These are phyloP conservation scores for Moricandia moricandioides DNA, from an alignment of 345 rosid species.

Conservation along the genomic window DNA sequence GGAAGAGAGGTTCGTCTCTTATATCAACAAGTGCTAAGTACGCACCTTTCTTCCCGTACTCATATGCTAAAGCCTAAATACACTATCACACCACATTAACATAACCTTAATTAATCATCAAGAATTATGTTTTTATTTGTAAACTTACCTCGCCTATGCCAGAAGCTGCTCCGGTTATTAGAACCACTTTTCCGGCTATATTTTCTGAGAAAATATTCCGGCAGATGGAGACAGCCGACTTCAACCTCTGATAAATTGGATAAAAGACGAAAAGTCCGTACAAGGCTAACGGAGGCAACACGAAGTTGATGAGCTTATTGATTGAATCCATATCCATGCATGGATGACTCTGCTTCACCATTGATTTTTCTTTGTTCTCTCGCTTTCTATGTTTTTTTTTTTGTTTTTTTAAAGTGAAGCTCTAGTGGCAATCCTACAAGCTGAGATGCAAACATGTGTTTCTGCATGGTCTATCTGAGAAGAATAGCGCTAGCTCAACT, in stretches of 20 bases:
- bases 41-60: slow-evolving; percentile 61
- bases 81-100: not conserved
- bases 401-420: not conserved
- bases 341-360: not conserved
- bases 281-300: slow-evolving; percentile 28
- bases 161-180: slow-evolving; percentile 67
- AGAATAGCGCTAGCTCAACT: not conserved
- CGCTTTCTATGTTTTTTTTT: not conserved
- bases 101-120: not conserved
- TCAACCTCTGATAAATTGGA: slow-evolving; percentile 44
- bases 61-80: slow-evolving; percentile 51
- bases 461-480: not conserved
- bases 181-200: slow-evolving; percentile 60
- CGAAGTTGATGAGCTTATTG: slow-evolving; percentile 36
- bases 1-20: slow-evolving; percentile 42
- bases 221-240: slow-evolving; percentile 25
- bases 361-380: not conserved
- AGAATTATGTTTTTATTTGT: not conserved
- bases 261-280: slow-evolving; percentile 41
- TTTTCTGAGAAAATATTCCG: slow-evolving; percentile 41
- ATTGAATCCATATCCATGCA: slow-evolving; percentile 33
- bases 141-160: slow-evolving; percentile 61
- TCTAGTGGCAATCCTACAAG: slow-evolving; percentile 3
- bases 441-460: not conserved
- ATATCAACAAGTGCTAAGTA: slow-evolving; percentile 56